Evolutionary conservation across 345 rosid genomes (phyloP), one percentile per base, ranked within the genome.

Genomic region (Durio zibethinus): DNA sequence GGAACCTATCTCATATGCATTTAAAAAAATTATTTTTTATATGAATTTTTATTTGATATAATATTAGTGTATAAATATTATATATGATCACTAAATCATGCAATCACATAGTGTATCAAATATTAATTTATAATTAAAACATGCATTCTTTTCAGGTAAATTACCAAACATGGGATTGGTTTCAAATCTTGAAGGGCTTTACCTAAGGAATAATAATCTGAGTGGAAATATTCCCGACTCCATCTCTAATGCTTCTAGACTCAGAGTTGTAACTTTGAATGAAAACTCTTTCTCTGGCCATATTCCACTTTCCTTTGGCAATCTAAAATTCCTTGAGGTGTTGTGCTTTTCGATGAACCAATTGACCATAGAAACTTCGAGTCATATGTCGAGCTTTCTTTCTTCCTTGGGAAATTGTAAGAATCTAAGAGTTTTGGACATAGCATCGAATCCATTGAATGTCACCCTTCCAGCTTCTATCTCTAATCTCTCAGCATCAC

Each of bases 371-470:
- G 45, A 33, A 16, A 33, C 72, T 64, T 25, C 53, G 3, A 47
- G 29, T 29, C 52, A 29, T 7, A 31, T 2, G 10, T 71, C 47
- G n/a, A 33, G 35, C 21, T 62, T 82, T 40, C 18, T 78, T 36
- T 73, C 61, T 18, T 81, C 83, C n/a, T 77, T 77, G 80, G 6
- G 56, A 12, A 73, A 67, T 14, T 78, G 76, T 35, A 61, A 1
- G 9, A 11, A 36, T 12, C 54, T 82, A 5, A 25, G 11, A 50
- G 0, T 0, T 0, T 10, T 78, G 7, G 18, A 29, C 3, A 0
- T 78, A 14, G 7, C 68, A 1, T 5, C 1, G 0, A 78, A 53
- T 82, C 35, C 81, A 5, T 20, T 78, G 1, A 25, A 52, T 27
- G 56, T 54, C 12, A 20, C 35, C 4, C 68, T 79, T 43, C 82